Base-by-base conservation (phyloP, 768 basidiomycete species). In the Naematelia encephala region DNA sequence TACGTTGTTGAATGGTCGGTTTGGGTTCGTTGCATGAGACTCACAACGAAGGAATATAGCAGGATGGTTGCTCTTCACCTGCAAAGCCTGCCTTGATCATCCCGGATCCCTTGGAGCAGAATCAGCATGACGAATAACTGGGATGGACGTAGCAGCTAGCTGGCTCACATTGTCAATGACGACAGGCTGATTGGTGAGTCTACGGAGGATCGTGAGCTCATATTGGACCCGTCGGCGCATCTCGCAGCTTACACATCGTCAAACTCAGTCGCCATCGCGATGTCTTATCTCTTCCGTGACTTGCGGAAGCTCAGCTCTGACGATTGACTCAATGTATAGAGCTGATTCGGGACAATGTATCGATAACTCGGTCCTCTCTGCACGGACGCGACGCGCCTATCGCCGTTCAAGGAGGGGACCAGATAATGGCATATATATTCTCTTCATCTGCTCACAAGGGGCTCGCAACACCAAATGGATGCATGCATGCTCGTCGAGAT, bases 31-130 rank as follows among this genome's bases (percentile, higher is more conserved):
- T 62, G 55, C n/a, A 54, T 2, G 4, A 23, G 21, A 50, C 91
- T 81, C 80, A 96, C 93, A 91, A 97, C 64, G 92, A 96, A 63
- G 96, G 93, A 73, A 98, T 98, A 83, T 93, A 98, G 76, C 93
- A 97, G 84, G 96, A 96, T 44, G 96, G 96, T 76, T 96, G 92
- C 79, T 97, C 94, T 79, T 97, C 90, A 47, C 96, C 96, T 54
- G 96, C 96, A 75, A 99, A 99, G 42, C 96, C 96, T 60, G 96
- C 96, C 79, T 98, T 99, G 77, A 99, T 94, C 22, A 91, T 91
- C 26, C 96, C 96, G 57, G 94, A 96, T 62, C 96, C 96, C 91
- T 98, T 77, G n/a, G 44, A 26, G 12, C 11, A 27, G 1, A 30
- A 49, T 56, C 30, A 54, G 54, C 52, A n/a, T n/a, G n/a, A n/a